Evolutionary conservation across 768 basidiomycete genomes (phyloP), one percentile per base, ranked within the genome.

Genomic region (Panellus pusillus): DNA sequence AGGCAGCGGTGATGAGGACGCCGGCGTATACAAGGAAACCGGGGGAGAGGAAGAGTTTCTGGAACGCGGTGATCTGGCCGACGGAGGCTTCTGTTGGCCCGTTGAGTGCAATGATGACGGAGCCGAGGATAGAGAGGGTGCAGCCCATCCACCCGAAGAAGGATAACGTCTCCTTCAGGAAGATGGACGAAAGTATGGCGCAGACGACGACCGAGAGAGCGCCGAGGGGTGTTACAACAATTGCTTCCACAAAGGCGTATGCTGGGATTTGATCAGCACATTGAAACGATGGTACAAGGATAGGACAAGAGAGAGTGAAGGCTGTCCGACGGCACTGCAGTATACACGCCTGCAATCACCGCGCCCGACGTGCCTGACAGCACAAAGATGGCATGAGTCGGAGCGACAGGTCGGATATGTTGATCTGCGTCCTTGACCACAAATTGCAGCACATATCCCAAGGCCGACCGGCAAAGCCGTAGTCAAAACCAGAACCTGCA

Each of bases 121-220:
- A 91, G 37, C 93, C 92, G 54, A 94, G 76, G 65, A 98, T 92
- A 71, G 93, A 96, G 15, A 98, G 80, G 14, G 74, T 81, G 69
- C 94, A 97, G 17, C 94, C 96, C 57, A 98, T 77, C 94, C 95
- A 98, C 44, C 97, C 96, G 67, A 99, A 98, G 71, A 98, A 92
- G 32, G 87, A 90, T 40, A 99, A 81, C 49, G 79, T 91, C 69
- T 98, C 96, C 44, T 95, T 85, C 63, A 99, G 87, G 74, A 98
- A 91, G 60, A 96, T 77, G 28, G 92, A 94, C 7, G 95, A 95
- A 15, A 98, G 74, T 31, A 96, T 89, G 45, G 95, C 94, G 68
- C 87, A 96, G 59, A 98, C 79, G 60, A 99, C 97, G 61, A 99
- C 97, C 17, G 93, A 94, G 50, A 99, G 81, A 8, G 96, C 94